A percentile compares a stretch with the other conserved stretches of the same genome.
phyloP scores from a whole-genome alignment of 2,329 filamentous ascomycete species.

The Venturia carpophila region DNA sequence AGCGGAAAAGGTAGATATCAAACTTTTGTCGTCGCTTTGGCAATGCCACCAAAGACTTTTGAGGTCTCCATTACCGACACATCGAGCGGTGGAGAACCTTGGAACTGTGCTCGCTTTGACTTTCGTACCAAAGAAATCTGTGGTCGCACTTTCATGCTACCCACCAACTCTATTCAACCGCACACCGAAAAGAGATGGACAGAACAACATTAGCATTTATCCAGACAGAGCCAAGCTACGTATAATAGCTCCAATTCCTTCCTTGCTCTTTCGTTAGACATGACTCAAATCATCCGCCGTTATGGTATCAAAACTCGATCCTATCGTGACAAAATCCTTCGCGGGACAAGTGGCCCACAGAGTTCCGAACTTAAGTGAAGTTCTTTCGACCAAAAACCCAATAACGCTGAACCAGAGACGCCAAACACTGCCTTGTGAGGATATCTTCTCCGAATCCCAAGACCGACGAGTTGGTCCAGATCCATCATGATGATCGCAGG shows the following conservation, averaged over 20 bases:
- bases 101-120: background rate
- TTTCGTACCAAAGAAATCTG: background rate
- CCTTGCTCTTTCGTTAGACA: background rate
- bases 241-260: background rate
- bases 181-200: background rate
- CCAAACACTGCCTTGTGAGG: background rate
- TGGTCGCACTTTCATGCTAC: background rate
- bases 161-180: background rate
- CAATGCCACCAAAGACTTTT: background rate
- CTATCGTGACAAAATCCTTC: background rate
- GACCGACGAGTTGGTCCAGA: background rate
- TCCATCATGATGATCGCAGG: background rate
- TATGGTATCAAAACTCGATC: slow-evolving; percentile 2
- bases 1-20: too few species aligned
- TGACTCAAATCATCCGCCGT: background rate
- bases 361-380: background rate
- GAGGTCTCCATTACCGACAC: too few species aligned
- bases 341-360: background rate
- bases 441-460: background rate
- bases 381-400: background rate
- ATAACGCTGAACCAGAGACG: background rate
- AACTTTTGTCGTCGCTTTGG: background rate
- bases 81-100: background rate
- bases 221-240: background rate
- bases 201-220: slow-evolving; percentile 6